Evolutionary conservation across 192 early-diverging fungal species (phyloP).

Genomic region (Geosiphon pyriformis): DNA sequence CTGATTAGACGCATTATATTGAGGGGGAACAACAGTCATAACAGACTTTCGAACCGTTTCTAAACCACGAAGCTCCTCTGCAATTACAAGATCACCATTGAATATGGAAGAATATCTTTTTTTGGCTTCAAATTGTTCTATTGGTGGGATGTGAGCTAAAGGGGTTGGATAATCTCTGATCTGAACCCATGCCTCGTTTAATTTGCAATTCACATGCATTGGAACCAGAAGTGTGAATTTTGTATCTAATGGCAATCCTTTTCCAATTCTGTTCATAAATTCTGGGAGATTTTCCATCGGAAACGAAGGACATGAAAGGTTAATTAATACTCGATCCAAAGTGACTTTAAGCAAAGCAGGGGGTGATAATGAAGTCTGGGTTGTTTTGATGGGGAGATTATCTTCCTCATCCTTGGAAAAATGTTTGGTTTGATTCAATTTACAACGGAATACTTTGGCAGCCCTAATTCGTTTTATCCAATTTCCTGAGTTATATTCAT

Average conservation of each 20-base stretch:
- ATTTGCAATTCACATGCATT: slow-evolving; percentile 32
- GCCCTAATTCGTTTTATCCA: slow-evolving; percentile 32
- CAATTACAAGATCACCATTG: slow-evolving; percentile 39
- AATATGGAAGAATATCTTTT: slow-evolving; percentile 27
- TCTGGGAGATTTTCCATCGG: slow-evolving; percentile 27
- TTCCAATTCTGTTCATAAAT: slow-evolving; percentile 38
- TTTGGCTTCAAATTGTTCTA: background rate
- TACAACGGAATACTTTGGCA: background rate
- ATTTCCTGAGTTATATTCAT: slow-evolving; percentile 31
- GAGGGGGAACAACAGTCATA: slow-evolving; percentile 15
- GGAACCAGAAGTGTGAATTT: slow-evolving; percentile 35
- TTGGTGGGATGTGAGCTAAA: slow-evolving; percentile 34
- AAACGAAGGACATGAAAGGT: slow-evolving; percentile 28
- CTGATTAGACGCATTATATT: background rate
- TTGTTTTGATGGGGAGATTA: slow-evolving; percentile 1
- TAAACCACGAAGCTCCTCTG: slow-evolving; percentile 30
- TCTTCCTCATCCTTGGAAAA: slow-evolving; percentile 6
- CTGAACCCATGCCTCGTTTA: slow-evolving; percentile 34
- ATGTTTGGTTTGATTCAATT: background rate
- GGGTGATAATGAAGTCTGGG: slow-evolving; percentile 9
- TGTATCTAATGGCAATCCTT: slow-evolving; percentile 35
- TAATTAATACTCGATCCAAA: slow-evolving; percentile 12
- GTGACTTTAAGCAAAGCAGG: slow-evolving; percentile 32
- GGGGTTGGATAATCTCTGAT: slow-evolving; percentile 41
- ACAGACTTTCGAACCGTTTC: slow-evolving; percentile 27